A percentile compares a stretch with the other conserved stretches of the same genome.
These are phyloP conservation scores for Penicillium ucsense DNA, from an alignment of 495 filamentous ascomycete species.

Conservation along the genomic window DNA sequence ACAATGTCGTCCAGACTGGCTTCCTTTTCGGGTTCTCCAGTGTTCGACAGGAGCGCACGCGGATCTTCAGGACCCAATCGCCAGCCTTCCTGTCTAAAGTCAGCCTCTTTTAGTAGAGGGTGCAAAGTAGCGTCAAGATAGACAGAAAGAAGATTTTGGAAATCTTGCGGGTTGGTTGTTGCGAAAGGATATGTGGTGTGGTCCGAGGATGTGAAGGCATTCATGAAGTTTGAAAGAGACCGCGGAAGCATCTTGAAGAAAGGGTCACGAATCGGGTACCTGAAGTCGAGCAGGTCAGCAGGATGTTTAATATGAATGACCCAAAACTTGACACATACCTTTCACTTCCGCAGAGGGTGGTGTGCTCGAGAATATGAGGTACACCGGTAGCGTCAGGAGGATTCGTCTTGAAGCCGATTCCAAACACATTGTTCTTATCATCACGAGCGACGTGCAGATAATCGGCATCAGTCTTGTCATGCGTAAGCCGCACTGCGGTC, in stretches of 20 bases:
- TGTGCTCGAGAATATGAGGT: conserved; percentile 96
- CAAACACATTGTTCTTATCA: conserved; percentile 98
- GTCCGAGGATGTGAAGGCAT: conserved; percentile 91
- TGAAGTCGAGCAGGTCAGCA: conserved; percentile 28
- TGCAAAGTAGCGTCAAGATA: conserved; percentile 92
- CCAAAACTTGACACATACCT: conserved; percentile 47
- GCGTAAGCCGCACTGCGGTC: conserved; percentile 77
- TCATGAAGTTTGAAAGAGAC: conserved; percentile 98
- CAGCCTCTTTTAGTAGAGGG: conserved; percentile 77
- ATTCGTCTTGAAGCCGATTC: conserved; percentile 97
- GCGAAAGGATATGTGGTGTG: conserved; percentile 98
- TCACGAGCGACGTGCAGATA: conserved; percentile 91
- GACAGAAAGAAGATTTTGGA: conserved; percentile 89
- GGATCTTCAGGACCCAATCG: conserved; percentile 87
- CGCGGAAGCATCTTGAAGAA: conserved; percentile 99
- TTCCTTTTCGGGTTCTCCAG: conserved; percentile 24
- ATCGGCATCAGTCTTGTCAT: conserved; percentile 90
- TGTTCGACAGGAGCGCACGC: conserved; percentile 36
- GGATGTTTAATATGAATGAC: background rate
- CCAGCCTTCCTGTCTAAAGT: conserved; percentile 97
- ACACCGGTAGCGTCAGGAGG: conserved; percentile 93
- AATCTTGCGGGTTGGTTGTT: conserved; percentile 93
- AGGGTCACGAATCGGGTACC: conserved; percentile 90
- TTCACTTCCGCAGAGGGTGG: conserved; percentile 91
- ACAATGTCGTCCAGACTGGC: conserved; percentile 47